Evolutionary conservation across 176 grass and related monocot genomes (phyloP).

Genomic region (Musa itinerans): DNA sequence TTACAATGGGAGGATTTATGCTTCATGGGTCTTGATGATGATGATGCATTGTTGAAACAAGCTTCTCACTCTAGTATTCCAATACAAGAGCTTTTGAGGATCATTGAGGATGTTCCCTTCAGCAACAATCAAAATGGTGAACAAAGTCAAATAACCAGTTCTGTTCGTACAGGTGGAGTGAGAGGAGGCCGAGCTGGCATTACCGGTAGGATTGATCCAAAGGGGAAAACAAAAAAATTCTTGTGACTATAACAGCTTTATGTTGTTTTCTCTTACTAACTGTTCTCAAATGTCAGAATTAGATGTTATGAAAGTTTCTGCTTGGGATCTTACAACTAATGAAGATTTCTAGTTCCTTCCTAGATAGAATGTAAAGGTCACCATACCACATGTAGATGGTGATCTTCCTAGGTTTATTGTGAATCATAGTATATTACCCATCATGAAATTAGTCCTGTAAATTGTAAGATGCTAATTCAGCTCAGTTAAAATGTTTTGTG

Average conservation of each 20-base stretch:
- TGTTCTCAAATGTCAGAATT: neutral
- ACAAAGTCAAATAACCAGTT: slow-evolving; percentile 12
- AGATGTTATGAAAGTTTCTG: neutral
- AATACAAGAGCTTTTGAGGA: slow-evolving; percentile 26
- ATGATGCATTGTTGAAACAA: slow-evolving; percentile 24
- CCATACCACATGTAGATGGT: too few species aligned
- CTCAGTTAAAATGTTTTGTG: too few species aligned
- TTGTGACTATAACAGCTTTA: neutral
- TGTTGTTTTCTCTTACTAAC: neutral
- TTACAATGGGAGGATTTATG: slow-evolving; percentile 24
- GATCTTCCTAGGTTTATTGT: too few species aligned
- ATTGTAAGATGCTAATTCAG: too few species aligned
- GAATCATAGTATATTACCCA: too few species aligned
- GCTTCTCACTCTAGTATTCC: slow-evolving; percentile 18
- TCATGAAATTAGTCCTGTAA: too few species aligned
- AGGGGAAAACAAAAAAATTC: slow-evolving; percentile 26
- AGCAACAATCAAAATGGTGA: slow-evolving; percentile 13
- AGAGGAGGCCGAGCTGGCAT: slow-evolving; percentile 7
- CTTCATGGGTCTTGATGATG: slow-evolving; percentile 24
- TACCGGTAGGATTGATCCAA: slow-evolving; percentile 18
- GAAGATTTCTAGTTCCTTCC: neutral
- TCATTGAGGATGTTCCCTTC: slow-evolving; percentile 25
- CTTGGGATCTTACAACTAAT: neutral
- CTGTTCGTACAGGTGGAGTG: slow-evolving; percentile 5
- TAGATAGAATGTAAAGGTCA: neutral